Conservation (phyloP, 2,329 filamentous ascomycete genomes). For the Aurifilum marmelostoma region DNA sequence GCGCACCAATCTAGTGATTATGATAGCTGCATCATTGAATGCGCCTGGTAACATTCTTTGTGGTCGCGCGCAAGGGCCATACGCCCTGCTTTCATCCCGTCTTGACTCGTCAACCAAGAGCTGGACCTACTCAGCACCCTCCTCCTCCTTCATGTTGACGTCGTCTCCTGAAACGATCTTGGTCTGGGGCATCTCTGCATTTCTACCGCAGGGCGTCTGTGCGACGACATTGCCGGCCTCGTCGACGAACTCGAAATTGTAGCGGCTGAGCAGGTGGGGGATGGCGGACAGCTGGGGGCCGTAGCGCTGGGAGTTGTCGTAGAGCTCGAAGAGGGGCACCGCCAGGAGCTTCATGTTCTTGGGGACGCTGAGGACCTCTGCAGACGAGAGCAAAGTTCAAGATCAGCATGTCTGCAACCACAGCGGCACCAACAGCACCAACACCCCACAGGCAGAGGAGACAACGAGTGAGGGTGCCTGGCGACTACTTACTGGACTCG, state of each 20-base stretch:
- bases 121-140: conserved; percentile 39
- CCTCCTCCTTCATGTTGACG: conserved; percentile 61
- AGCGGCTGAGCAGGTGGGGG: conserved; percentile 88
- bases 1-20: neutral
- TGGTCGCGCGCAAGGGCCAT: neutral
- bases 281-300: conserved; percentile 96
- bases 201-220: conserved; percentile 73
- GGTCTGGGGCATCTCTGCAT: conserved; percentile 63
- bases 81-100: neutral
- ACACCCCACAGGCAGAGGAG: too few relatives aligned
- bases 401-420: neutral
- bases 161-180: conserved; percentile 69
- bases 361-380: conserved; percentile 92
- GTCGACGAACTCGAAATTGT: conserved; percentile 97
- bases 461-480: neutral
- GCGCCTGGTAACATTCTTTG: neutral
- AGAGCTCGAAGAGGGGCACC: conserved; percentile 94
- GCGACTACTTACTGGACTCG: conserved; percentile 71
- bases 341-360: conserved; percentile 99
- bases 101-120: neutral
- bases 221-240: conserved; percentile 88
- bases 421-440: too few relatives aligned
- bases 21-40: neutral
- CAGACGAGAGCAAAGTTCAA: neutral
- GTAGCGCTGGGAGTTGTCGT: conserved; percentile 94